phyloP scores from a whole-genome alignment of 345 rosid genomes.

The Hypericum perforatum region DNA sequence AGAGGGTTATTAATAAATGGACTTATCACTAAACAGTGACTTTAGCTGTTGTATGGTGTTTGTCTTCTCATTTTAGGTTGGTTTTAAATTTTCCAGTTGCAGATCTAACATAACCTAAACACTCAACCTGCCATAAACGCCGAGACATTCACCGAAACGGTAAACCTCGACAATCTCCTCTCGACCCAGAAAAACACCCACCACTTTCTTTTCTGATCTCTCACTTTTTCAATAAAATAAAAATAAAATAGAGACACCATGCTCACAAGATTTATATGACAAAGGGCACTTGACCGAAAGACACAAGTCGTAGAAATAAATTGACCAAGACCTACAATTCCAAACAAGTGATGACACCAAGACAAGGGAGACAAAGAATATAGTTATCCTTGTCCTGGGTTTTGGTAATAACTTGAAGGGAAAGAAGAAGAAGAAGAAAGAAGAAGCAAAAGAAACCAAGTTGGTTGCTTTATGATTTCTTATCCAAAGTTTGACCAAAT shows the following conservation, averaged over 20 bases:
- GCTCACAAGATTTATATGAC: conserved; percentile 22
- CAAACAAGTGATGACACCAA: too few relatives aligned
- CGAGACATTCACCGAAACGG: conserved; percentile 64
- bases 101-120: conserved; percentile 52
- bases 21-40: too few relatives aligned
- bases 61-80: too few relatives aligned
- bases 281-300: conserved; percentile 8
- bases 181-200: conserved; percentile 10
- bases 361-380: not conserved
- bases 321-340: conserved; percentile 3
- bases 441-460: too few relatives aligned
- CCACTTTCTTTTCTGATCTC: conserved; percentile 7
- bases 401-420: conserved; percentile 38
- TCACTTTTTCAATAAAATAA: conserved; percentile 18
- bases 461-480: too few relatives aligned
- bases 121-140: conserved; percentile 50
- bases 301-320: not conserved
- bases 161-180: conserved; percentile 28
- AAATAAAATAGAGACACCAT: conserved; percentile 16
- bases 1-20: too few relatives aligned
- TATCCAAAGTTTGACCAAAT: too few relatives aligned
- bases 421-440: too few relatives aligned
- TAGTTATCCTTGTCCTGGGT: conserved; percentile 21
- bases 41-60: too few relatives aligned
- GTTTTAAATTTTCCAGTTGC: conserved; percentile 36